Percentiles rank a stretch among this genome's conserved stretches.
Evolutionary conservation across 768 basidiomycete species (phyloP).

Genomic region (Saitozyma sp.): DNA sequence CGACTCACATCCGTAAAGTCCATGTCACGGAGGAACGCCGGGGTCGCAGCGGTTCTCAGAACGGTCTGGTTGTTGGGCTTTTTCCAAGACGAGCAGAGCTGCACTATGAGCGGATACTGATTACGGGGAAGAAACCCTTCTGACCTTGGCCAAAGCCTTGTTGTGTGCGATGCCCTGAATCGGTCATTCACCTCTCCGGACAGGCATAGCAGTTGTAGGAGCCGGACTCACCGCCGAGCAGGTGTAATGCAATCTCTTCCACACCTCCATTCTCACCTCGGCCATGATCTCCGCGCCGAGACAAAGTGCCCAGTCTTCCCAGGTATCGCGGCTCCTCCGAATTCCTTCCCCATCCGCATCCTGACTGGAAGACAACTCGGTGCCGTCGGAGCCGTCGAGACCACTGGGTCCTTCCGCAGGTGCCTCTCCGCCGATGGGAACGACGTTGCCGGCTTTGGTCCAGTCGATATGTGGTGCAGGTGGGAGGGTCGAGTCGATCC

Average conservation of each 20-base stretch:
- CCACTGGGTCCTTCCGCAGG: not conserved
- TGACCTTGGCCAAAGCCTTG: constrained; percentile 90
- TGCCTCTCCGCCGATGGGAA: constrained; percentile 39
- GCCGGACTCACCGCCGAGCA: constrained; percentile 74
- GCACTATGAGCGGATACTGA: constrained; percentile 6
- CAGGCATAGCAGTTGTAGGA: not conserved
- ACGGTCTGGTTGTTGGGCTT: constrained; percentile 88
- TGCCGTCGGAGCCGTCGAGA: constrained; percentile 1
- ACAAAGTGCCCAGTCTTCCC: constrained; percentile 90
- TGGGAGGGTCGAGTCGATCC: constrained; percentile 57
- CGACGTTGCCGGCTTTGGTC: constrained; percentile 47
- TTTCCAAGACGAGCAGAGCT: constrained; percentile 87
- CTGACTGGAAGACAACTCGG: not conserved
- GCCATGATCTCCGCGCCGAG: constrained; percentile 84
- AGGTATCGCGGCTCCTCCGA: constrained; percentile 56
- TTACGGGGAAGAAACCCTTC: not conserved
- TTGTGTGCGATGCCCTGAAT: constrained; percentile 82
- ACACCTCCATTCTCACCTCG: constrained; percentile 69
- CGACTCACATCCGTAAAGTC: constrained; percentile 75
- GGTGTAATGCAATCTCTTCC: constrained; percentile 78
- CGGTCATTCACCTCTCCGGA: constrained; percentile 15
- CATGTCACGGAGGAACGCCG: constrained; percentile 77
- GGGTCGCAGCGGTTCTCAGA: constrained; percentile 76
- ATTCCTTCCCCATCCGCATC: constrained; percentile 8
- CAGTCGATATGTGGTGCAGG: constrained; percentile 49